These are phyloP conservation scores for Rhododendron ferrugineum DNA, from an alignment of 148 eudicot species.

Conservation along the genomic window DNA sequence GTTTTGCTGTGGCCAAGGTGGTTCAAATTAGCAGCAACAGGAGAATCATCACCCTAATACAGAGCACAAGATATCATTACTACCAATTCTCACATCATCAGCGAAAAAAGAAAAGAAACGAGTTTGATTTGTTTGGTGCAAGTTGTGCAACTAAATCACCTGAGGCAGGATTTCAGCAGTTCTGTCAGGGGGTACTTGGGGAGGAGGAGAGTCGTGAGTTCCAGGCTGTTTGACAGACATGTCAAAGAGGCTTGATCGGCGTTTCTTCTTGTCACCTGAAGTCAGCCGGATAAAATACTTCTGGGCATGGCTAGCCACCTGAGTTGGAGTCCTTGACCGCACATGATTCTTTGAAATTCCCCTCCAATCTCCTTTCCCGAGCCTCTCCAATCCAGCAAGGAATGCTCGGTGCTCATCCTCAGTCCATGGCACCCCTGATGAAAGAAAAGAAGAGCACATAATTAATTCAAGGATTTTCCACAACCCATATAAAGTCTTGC, in stretches of 20 bases:
- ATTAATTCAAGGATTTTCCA: background rate
- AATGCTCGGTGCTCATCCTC: slow-evolving; percentile 27
- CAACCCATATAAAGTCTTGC: background rate
- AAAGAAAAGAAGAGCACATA: background rate
- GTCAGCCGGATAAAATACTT: slow-evolving; percentile 24
- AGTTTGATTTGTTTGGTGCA: background rate
- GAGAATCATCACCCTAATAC: background rate
- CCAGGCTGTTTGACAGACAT: background rate
- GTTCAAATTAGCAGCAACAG: background rate
- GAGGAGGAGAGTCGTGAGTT: background rate
- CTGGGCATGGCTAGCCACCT: slow-evolving; percentile 42
- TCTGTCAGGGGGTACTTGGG: background rate
- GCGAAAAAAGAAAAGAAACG: background rate
- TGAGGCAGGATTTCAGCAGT: slow-evolving; percentile 10
- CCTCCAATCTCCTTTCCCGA: slow-evolving; percentile 32
- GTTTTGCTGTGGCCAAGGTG: background rate
- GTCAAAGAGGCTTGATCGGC: slow-evolving; percentile 32
- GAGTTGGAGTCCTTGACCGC: slow-evolving; percentile 26
- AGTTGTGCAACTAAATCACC: slow-evolving; percentile 5
- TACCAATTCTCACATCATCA: background rate
- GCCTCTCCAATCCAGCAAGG: slow-evolving; percentile 23
- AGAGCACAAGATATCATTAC: background rate
- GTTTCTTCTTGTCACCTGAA: slow-evolving; percentile 19
- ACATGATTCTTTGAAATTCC: slow-evolving; percentile 25
- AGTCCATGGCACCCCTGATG: slow-evolving; percentile 28